A percentile compares a stretch with the other conserved stretches of the same genome.
Evolutionary conservation across 78 protist genomes (phyloP).

Genomic region (Dictyostelium firmibasis): DNA sequence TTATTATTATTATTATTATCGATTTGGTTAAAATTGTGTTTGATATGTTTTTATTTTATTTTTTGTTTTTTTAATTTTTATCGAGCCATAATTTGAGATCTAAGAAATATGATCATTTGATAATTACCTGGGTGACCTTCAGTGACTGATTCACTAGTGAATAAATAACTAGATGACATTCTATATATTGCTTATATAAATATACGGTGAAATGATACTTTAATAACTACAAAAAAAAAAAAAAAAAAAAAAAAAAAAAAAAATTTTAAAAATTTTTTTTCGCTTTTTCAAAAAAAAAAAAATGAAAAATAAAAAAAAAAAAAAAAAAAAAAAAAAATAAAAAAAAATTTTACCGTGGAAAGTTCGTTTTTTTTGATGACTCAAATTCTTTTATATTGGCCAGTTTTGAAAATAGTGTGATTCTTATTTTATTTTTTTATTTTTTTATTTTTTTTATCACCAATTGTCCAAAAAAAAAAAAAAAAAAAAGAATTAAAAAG

Average conservation of each 20-base stretch:
- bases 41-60: neutral
- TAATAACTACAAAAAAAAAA: neutral
- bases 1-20: too few relatives aligned
- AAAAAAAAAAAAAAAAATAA: neutral
- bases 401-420: too few relatives aligned
- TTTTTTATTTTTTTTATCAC: too few relatives aligned
- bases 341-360: neutral
- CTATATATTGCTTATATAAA: neutral
- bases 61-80: neutral
- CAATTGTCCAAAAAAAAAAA: too few relatives aligned
- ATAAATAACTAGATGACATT: slow-evolving; percentile 82
- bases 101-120: neutral
- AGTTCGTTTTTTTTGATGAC: neutral
- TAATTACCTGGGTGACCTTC: slow-evolving; percentile 98
- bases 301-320: neutral
- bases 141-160: slow-evolving; percentile 98
- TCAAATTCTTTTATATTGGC: neutral
- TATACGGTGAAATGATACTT: neutral
- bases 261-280: neutral
- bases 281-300: neutral
- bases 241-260: slow-evolving; percentile 5
- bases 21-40: too few relatives aligned
- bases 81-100: neutral
- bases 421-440: too few relatives aligned
- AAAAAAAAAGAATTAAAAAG: too few relatives aligned